A percentile compares a stretch with the other conserved stretches of the same genome.
These are phyloP conservation scores for Fraxinus sp. DNA, from an alignment of 305 asterid genomes.

Conservation along the genomic window DNA sequence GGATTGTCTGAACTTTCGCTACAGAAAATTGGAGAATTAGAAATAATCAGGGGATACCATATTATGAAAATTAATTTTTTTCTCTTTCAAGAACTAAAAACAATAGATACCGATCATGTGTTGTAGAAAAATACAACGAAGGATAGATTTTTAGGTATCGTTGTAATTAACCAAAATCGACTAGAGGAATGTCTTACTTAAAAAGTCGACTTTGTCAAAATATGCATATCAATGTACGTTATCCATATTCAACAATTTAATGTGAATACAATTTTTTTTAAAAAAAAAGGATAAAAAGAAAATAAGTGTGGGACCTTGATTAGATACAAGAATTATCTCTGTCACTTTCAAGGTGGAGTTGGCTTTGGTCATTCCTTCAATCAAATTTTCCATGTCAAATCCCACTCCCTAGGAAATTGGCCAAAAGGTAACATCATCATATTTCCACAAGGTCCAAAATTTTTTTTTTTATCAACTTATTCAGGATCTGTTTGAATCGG, in stretches of 20 bases:
- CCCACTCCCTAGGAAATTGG: not conserved
- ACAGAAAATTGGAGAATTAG: not conserved
- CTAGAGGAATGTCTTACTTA: too few relatives aligned
- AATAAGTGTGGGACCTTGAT: not conserved
- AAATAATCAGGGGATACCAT: too few relatives aligned
- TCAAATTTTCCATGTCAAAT: not conserved
- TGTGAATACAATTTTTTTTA: not conserved
- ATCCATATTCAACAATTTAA: not conserved
- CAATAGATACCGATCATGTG: too few relatives aligned
- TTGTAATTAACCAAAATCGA: not conserved
- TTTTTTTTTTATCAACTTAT: too few relatives aligned
- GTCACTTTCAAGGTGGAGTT: not conserved
- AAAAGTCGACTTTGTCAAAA: not conserved
- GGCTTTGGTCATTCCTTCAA: not conserved
- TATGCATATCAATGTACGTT: not conserved
- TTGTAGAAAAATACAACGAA: not conserved
- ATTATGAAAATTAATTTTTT: too few relatives aligned
- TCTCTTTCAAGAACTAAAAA: too few relatives aligned
- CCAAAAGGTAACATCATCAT: not conserved
- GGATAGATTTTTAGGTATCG: not conserved
- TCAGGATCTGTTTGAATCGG: too few relatives aligned
- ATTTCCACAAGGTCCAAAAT: not conserved
- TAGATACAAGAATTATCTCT: not conserved
- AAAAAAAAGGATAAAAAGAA: not conserved
- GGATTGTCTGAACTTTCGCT: not conserved